Base-by-base conservation (phyloP, 2,329 filamentous ascomycete species). In the Penicillium sp. region DNA sequence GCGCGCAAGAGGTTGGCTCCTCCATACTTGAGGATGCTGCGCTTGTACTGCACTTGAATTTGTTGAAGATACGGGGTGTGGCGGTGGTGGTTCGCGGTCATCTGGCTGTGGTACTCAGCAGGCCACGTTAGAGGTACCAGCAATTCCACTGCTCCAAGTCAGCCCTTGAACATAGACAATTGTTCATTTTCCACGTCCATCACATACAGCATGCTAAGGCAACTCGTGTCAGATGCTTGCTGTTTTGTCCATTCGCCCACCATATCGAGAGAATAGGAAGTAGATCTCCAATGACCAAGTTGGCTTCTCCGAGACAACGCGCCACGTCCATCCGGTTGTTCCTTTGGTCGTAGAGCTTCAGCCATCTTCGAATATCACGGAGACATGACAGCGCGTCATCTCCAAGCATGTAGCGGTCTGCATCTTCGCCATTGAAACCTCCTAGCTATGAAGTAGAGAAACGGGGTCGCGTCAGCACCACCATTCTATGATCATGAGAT, bases 121-220 rank as follows among this genome's bases (percentile, higher is more conserved):
- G 95, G 94, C 94, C 94, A 98, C 17, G 95, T 99, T 70, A 99
- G 79, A 4, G 93, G 92, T 1, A 96, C 91, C 71, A 99, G 84
- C 50, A 99, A 81, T 78, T 99, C 94, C 76, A 96, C 81, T 85
- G 42, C 37, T 45, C 31, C 22, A 14, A 6, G 39, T 66, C 55
- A 58, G 60, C 45, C 5, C 20, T 43, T 54, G 48, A 74, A 56
- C 75, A 69, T 59, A 57, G 45, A 7, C 34, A 28, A 41, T 20
- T 5, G 65, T 81, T 61, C 76, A 84, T 82, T 83, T 34, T 14
- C 1, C 25, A 28, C 8, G 4, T 25, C 25, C n/a, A 38, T 34
- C 11, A 67, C 82, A 61, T 77, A 85, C 83, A 83, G 76, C 92
- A 96, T 57, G 92, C 90, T 66, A 98, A 81, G 2, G 92, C 90